phyloP scores from a whole-genome alignment of 1,284 basidiomycete species.

The Abortiporus biennis region DNA sequence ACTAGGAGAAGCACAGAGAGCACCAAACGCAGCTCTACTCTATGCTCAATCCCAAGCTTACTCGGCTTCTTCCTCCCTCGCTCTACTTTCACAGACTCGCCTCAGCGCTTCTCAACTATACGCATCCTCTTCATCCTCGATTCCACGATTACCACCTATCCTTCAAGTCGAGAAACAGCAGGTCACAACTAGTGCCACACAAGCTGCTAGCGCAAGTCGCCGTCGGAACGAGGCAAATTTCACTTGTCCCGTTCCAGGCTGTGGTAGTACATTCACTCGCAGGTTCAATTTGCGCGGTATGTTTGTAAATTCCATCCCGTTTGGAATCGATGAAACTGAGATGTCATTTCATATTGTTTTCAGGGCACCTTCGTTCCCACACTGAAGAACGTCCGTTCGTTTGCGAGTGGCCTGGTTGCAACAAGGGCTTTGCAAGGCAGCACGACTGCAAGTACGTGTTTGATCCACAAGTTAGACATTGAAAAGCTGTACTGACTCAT shows the following conservation, averaged over 20 bases:
- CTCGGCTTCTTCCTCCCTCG: conserved; percentile 8
- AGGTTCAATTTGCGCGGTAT: conserved; percentile 78
- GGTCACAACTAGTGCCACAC: conserved; percentile 93
- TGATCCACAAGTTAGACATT: too few species aligned
- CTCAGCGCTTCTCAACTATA: conserved; percentile 12
- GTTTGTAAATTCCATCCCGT: conserved; percentile 19
- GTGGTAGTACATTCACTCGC: conserved; percentile 91
- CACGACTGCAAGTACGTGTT: conserved; percentile 95
- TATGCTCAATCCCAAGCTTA: conserved; percentile 37
- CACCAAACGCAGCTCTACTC: conserved; percentile 37
- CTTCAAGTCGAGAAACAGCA: conserved; percentile 86
- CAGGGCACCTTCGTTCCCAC: conserved; percentile 93
- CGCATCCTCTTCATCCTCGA: conserved; percentile 6
- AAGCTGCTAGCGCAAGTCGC: conserved; percentile 85
- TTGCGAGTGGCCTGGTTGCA: conserved; percentile 90
- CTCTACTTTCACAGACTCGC: conserved; percentile 1
- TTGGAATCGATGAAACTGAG: background rate
- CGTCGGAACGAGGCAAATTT: conserved; percentile 89
- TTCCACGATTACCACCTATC: conserved; percentile 70
- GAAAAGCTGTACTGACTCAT: too few species aligned
- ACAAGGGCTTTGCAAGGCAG: conserved; percentile 90
- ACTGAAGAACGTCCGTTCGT: conserved; percentile 93
- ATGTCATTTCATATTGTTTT: conserved; percentile 19
- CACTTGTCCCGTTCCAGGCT: conserved; percentile 90
- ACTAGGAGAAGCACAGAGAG: conserved; percentile 4